Conservation (phyloP, 2,329 filamentous ascomycete species). For the Corynespora cassiicola region DNA sequence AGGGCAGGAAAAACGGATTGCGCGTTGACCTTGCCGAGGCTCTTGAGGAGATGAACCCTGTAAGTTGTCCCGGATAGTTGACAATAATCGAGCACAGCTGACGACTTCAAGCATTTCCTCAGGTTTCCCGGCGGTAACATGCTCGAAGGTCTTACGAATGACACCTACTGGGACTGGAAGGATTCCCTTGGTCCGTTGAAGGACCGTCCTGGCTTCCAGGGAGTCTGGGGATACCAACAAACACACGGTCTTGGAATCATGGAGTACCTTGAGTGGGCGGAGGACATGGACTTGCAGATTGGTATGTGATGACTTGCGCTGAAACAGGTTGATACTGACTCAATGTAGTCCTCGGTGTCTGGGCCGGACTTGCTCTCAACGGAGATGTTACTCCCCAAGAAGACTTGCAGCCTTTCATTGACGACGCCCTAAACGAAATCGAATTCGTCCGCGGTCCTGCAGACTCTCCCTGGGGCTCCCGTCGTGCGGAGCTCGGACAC, state of each 20-base stretch:
- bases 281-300: constrained; percentile 53
- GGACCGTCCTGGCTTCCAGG: constrained; percentile 54
- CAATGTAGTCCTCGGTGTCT: constrained; percentile 47
- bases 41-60: constrained; percentile 49
- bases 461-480: constrained; percentile 40
- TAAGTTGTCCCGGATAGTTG: constrained; percentile 10
- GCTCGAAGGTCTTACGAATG: constrained; percentile 37
- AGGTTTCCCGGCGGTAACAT: constrained; percentile 62
- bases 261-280: constrained; percentile 57
- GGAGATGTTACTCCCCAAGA: constrained; percentile 45
- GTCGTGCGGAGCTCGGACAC: constrained; percentile 43
- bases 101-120: constrained; percentile 46
- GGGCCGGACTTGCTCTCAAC: constrained; percentile 52
- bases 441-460: constrained; percentile 40
- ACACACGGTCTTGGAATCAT: constrained; percentile 54
- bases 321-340: constrained; percentile 18
- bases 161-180: constrained; percentile 52
- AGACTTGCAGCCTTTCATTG: constrained; percentile 46
- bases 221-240: constrained; percentile 54
- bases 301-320: constrained; percentile 15
- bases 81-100: neutral
- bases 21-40: constrained; percentile 58
- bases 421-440: constrained; percentile 46
- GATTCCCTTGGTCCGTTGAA: constrained; percentile 57
- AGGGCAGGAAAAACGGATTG: constrained; percentile 58